These are phyloP conservation scores for Stygiomarasmius scandens DNA, from an alignment of 1,284 basidiomycete species.

Conservation along the genomic window DNA sequence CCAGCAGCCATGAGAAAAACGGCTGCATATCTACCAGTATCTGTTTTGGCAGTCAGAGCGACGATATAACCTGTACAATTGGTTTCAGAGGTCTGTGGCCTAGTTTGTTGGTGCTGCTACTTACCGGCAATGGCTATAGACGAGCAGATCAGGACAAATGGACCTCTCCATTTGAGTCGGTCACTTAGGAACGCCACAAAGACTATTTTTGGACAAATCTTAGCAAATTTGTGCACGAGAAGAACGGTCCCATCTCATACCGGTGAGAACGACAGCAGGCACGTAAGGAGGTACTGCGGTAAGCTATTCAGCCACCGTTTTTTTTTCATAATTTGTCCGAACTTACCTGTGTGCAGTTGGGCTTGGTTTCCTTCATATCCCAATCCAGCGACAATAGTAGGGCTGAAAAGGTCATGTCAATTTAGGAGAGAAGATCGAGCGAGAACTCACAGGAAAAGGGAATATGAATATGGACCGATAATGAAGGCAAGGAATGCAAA, in stretches of 20 bases:
- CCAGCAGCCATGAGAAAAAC: slow-evolving; percentile 64
- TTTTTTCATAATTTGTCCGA: too few relatives aligned
- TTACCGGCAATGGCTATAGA: slow-evolving; percentile 55
- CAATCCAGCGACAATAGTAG: slow-evolving; percentile 58
- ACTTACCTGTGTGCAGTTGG: slow-evolving; percentile 59
- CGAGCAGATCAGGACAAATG: slow-evolving; percentile 60
- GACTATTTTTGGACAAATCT: slow-evolving; percentile 39
- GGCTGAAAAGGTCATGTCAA: slow-evolving; percentile 42
- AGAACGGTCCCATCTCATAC: slow-evolving; percentile 24
- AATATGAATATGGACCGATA: slow-evolving; percentile 62
- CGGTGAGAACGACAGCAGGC: slow-evolving; percentile 58
- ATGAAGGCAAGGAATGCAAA: slow-evolving; percentile 58
- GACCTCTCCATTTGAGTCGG: slow-evolving; percentile 55
- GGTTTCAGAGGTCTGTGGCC: too few relatives aligned
- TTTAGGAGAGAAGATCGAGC: background rate
- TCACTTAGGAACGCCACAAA: slow-evolving; percentile 55
- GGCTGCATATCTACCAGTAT: slow-evolving; percentile 49
- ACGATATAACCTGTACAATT: slow-evolving; percentile 64
- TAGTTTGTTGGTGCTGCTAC: too few relatives aligned
- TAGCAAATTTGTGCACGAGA: background rate
- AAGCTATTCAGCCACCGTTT: too few relatives aligned
- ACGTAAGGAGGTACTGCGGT: slow-evolving; percentile 66
- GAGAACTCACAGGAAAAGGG: slow-evolving; percentile 59
- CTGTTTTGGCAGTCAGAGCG: slow-evolving; percentile 54
- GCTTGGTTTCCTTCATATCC: slow-evolving; percentile 53